phyloP scores from a whole-genome alignment of 169 alveolate species.

The Blepharisma undulans region DNA sequence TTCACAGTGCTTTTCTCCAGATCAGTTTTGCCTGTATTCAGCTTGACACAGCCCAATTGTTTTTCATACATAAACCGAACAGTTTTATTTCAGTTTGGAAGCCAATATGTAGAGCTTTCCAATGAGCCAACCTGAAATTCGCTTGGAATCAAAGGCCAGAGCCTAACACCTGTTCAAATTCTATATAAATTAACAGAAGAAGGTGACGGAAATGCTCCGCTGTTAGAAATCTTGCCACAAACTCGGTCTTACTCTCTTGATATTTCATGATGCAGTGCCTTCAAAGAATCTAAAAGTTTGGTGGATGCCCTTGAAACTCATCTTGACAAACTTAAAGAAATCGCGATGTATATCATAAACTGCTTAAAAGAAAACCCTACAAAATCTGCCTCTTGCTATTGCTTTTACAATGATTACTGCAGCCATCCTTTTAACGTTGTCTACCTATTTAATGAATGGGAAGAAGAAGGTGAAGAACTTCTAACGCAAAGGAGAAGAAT shows the following conservation, averaged over 20 bases:
- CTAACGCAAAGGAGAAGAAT: neutral
- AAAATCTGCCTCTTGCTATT: neutral
- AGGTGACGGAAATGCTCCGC: slow-evolving; percentile 13
- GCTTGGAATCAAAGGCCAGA: neutral
- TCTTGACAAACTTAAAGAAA: slow-evolving; percentile 6
- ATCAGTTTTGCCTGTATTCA: slow-evolving; percentile 6
- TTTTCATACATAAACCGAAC: neutral
- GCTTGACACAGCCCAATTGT: neutral
- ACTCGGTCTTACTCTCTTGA: neutral
- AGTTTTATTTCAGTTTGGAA: neutral
- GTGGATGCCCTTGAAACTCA: neutral
- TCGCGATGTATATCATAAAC: neutral
- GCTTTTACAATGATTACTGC: neutral
- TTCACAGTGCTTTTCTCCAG: neutral
- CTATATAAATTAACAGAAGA: neutral
- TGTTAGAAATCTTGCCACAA: neutral
- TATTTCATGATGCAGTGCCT: neutral
- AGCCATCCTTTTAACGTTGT: slow-evolving; percentile 14
- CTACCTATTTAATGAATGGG: neutral
- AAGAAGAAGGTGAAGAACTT: slow-evolving; percentile 29
- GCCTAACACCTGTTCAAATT: neutral
- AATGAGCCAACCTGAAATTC: neutral
- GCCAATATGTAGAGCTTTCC: neutral
- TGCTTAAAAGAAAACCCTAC: neutral
- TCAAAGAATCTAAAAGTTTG: neutral